Evolutionary conservation across 306 rosid genomes (phyloP).

Genomic region (Potentilla sterilis): DNA sequence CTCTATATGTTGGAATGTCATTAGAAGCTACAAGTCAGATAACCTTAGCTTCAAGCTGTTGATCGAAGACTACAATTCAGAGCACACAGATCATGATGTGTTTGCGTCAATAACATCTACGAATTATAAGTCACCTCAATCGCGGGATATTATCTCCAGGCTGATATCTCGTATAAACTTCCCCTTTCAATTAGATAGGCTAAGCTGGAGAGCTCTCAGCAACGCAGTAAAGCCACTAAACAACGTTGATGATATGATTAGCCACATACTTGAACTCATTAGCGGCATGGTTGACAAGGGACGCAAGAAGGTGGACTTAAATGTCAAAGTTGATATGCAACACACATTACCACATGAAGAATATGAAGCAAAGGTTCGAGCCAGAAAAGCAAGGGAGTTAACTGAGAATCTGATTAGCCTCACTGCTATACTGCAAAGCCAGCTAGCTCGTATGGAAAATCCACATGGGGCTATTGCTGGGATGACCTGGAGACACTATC

Average conservation of each 20-base stretch:
- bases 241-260: conserved; percentile 4
- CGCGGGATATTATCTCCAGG: background rate
- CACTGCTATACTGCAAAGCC: background rate
- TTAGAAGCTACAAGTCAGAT: background rate
- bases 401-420: background rate
- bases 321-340: background rate
- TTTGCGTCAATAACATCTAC: background rate
- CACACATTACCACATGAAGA: background rate
- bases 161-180: background rate
- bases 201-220: background rate
- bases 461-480: background rate
- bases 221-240: background rate
- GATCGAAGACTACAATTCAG: background rate
- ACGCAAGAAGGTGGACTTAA: background rate
- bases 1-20: background rate
- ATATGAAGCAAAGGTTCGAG: background rate
- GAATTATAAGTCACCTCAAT: background rate
- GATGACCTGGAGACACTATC: background rate
- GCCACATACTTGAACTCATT: background rate
- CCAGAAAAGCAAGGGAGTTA: background rate
- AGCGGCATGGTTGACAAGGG: background rate
- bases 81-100: background rate
- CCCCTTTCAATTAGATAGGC: background rate
- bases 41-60: too few species aligned
- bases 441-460: background rate